Base-by-base conservation (phyloP, 1,139 yeast species). In the Geotrichum carabidarum region DNA sequence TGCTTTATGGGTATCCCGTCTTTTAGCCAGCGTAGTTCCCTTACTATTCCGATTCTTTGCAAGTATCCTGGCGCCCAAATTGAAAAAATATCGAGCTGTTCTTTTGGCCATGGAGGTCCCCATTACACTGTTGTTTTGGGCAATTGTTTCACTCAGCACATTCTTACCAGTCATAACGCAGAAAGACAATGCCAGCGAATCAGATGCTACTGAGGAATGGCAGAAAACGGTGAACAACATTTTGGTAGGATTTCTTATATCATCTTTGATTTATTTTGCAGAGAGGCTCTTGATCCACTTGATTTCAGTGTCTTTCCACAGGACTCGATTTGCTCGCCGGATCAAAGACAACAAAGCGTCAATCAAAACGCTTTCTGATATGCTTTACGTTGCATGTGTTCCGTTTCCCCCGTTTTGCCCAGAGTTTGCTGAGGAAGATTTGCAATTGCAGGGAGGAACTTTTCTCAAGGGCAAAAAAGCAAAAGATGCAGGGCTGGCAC, bases 241-340 rank as follows among this genome's bases (percentile, higher is more conserved):
- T 27, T 60, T 73, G 44, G 76, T 72, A 3, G 73, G 76, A 0
- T 53, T 70, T 40, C 61, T 74, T 18, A 65, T 74, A 18, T 63
- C 72, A 4, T 66, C 75, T 1, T 60, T 72, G 45, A 65, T 74
- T 35, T 72, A 63, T 58, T 62, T 71, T 36, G 69, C 65, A 8
- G 77, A 74, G 60, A 65, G 73, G 50, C 58, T 71, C 36, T 56
- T 71, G 54, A 66, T 74, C 44, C 75, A 74, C 52, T 59, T 71
- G 58, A 64, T 74, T 57, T 72, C 76, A 3, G 72, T 74, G n/a
- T 69, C 70, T 22, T 74, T 71, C 66, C 77, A 74, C 64, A 64
- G 67, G 57, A 72, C 74, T 9, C 68, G 75, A 43, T 71, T 73
- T 61, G 70, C 76, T 3, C 51, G 60, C 48, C 66, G 76, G 27